Evolutionary conservation across 164 flowering plant genomes (phyloP).

Genomic region (Kingdonia uniflora): DNA sequence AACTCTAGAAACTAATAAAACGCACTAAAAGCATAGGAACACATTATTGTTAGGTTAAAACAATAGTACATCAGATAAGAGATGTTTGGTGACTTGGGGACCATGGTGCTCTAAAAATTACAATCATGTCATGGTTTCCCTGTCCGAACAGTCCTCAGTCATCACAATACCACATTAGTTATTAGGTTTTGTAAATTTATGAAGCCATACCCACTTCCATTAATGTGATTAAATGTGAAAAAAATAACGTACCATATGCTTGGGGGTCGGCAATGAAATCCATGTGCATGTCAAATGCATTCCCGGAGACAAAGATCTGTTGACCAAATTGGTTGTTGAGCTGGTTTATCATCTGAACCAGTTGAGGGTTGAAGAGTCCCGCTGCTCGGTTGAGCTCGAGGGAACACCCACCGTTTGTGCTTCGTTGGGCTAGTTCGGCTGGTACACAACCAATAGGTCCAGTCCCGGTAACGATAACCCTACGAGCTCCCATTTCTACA

Average conservation of each 20-base stretch:
- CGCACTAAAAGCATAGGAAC: too few relatives aligned
- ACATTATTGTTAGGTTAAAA: too few relatives aligned
- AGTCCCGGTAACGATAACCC: conserved; percentile 73
- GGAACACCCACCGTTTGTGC: conserved; percentile 46
- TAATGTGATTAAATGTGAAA: neutral
- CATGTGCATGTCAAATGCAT: conserved; percentile 28
- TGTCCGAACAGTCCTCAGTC: too few relatives aligned
- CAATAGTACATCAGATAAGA: too few relatives aligned
- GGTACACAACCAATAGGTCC: conserved; percentile 88
- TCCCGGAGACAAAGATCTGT: conserved; percentile 34
- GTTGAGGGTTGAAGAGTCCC: conserved; percentile 44
- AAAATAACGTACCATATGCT: conserved; percentile 39
- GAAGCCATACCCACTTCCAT: too few relatives aligned
- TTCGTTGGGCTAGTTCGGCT: conserved; percentile 39
- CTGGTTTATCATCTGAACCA: conserved; percentile 27
- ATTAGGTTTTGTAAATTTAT: neutral
- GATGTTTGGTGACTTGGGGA: too few relatives aligned
- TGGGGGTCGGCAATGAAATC: conserved; percentile 49
- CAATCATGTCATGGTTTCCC: too few relatives aligned
- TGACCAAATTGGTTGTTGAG: conserved; percentile 46
- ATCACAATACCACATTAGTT: neutral
- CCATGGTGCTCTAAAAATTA: too few relatives aligned
- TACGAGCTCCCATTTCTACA: conserved; percentile 49
- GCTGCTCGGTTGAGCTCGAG: conserved; percentile 43
- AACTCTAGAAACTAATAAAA: neutral